Conservation (phyloP, 2,329 filamentous ascomycete species). For the Paecilomyces fulvus region DNA sequence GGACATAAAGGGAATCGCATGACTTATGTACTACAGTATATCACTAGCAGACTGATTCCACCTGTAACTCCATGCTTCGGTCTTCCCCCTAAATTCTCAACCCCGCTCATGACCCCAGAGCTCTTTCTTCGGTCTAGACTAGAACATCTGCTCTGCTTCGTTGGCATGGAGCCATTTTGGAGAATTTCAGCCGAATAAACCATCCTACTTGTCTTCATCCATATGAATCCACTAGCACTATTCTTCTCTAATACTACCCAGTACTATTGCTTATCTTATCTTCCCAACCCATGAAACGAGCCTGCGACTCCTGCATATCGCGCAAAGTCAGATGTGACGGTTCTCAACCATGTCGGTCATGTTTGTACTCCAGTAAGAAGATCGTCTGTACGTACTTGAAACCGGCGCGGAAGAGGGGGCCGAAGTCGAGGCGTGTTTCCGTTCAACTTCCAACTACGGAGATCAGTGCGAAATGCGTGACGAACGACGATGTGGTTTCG, state of each 20-base stretch:
- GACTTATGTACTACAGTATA: too few relatives aligned
- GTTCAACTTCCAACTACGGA: neutral
- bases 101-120: neutral
- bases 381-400: conserved; percentile 19
- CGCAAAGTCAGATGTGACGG: conserved; percentile 23
- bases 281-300: conserved; percentile 16
- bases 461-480: neutral
- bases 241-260: neutral
- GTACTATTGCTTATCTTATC: neutral
- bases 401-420: conserved; percentile 18
- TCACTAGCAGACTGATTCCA: too few relatives aligned
- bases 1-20: neutral
- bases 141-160: neutral
- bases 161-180: neutral
- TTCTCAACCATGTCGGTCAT: conserved; percentile 20
- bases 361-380: conserved; percentile 11
- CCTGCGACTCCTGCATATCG: conserved; percentile 21
- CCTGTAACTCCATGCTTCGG: too few relatives aligned
- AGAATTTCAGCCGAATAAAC: neutral
- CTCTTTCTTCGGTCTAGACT: neutral
- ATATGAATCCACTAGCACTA: neutral
- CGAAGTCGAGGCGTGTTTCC: conserved; percentile 13
- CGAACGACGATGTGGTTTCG: neutral
- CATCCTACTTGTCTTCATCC: neutral
- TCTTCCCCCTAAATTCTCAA: neutral